These are phyloP conservation scores for Backusella mclennaniae DNA, from an alignment of 192 early-diverging fungal genomes.

Conservation along the genomic window DNA sequence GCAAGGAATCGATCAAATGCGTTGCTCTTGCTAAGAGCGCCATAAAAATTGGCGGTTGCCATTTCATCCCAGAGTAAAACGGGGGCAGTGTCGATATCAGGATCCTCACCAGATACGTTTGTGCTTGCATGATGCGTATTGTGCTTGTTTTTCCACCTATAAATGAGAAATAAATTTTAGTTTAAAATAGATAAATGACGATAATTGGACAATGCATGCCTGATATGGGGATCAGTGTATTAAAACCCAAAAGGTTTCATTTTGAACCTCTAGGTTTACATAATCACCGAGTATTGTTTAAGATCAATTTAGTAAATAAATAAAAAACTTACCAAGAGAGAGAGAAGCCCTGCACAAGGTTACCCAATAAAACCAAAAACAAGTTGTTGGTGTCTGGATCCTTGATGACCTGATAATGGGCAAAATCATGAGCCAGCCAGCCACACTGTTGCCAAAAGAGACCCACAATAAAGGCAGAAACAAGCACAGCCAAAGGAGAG, in stretches of 20 bases:
- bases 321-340: slow-evolving; percentile 54
- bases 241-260: not conserved
- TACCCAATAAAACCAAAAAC: slow-evolving; percentile 71
- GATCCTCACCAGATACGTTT: slow-evolving; percentile 78
- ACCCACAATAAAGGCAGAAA: slow-evolving; percentile 59
- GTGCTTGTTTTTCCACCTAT: slow-evolving; percentile 87
- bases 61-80: slow-evolving; percentile 74
- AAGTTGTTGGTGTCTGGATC: slow-evolving; percentile 60
- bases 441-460: slow-evolving; percentile 84
- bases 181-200: not conserved
- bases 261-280: not conserved
- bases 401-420: slow-evolving; percentile 78
- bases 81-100: slow-evolving; percentile 84
- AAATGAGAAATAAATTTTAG: not conserved
- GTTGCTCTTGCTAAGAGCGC: slow-evolving; percentile 44
- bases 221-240: not conserved
- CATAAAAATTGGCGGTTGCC: slow-evolving; percentile 51
- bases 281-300: not conserved
- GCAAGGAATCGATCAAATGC: slow-evolving; percentile 62
- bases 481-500: slow-evolving; percentile 50
- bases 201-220: not conserved
- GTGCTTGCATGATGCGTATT: slow-evolving; percentile 81
- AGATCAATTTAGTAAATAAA: not conserved
- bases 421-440: slow-evolving; percentile 82
- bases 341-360: slow-evolving; percentile 75